Evolutionary conservation across 2,329 filamentous ascomycete species (phyloP).

Genomic region (Phyllosticta citribraziliensis): DNA sequence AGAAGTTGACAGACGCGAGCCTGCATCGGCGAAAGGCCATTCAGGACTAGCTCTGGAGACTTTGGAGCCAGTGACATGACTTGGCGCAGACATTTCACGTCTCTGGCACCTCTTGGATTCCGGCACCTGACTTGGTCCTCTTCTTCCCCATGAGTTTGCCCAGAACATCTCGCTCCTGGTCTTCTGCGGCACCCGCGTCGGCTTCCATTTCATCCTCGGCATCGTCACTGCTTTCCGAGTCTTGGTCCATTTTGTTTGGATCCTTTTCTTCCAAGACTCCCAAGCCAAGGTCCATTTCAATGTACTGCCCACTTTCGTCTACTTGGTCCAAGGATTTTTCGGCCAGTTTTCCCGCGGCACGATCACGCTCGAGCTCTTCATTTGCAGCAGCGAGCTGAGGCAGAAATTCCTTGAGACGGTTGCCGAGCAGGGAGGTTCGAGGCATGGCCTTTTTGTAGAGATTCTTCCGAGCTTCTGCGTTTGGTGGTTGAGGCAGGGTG

Average conservation of each 20-base stretch:
- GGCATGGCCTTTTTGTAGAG: constrained; percentile 5
- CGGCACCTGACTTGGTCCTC: constrained; percentile 14
- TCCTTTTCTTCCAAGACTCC: constrained; percentile 36
- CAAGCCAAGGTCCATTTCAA: constrained; percentile 38
- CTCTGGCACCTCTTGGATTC: constrained; percentile 24
- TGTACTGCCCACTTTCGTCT: constrained; percentile 24
- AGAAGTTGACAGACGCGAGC: background rate
- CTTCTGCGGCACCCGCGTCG: background rate
- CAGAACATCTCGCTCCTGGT: constrained; percentile 22
- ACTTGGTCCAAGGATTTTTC: constrained; percentile 26
- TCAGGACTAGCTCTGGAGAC: background rate
- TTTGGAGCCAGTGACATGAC: background rate
- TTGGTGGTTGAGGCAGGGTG: background rate
- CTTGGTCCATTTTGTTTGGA: constrained; percentile 14
- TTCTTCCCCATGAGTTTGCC: constrained; percentile 28
- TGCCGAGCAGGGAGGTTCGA: background rate
- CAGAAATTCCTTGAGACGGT: constrained; percentile 32
- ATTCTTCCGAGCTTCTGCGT: background rate
- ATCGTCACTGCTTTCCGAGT: constrained; percentile 17
- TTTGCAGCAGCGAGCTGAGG: constrained; percentile 35
- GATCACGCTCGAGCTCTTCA: constrained; percentile 31
- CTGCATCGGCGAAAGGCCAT: background rate
- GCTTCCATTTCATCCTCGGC: constrained; percentile 10
- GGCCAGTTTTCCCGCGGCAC: constrained; percentile 28
- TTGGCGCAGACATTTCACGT: constrained; percentile 3